phyloP scores from a whole-genome alignment of 1,139 yeast genomes.

The Geotrichum cucujoidarum region DNA sequence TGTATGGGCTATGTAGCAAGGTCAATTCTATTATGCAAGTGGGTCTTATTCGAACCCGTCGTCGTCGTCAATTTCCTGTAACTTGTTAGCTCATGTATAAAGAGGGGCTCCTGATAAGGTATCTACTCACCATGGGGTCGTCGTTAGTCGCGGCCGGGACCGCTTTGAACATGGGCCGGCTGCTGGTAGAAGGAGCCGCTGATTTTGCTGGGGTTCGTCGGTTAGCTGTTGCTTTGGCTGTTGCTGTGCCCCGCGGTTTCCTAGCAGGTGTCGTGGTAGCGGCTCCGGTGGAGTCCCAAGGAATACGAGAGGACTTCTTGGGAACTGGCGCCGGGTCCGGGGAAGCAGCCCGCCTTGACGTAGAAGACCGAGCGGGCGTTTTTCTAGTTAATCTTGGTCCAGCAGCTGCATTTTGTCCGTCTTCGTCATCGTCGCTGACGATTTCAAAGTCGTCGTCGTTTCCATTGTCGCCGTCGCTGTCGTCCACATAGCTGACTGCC shows the following conservation, averaged over 20 bases:
- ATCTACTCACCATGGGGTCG: slow-evolving; percentile 10
- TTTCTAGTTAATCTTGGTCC: slow-evolving; percentile 9
- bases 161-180: not conserved
- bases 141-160: not conserved
- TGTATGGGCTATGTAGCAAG: no score
- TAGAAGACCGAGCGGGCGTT: not conserved
- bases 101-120: not conserved
- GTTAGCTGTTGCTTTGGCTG: not conserved
- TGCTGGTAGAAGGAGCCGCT: not conserved
- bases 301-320: slow-evolving; percentile 1
- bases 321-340: not conserved
- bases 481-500: slow-evolving; percentile 1
- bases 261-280: not conserved
- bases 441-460: slow-evolving; percentile 10
- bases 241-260: slow-evolving; percentile 1
- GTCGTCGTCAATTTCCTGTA: slow-evolving; percentile 10
- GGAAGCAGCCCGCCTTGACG: not conserved
- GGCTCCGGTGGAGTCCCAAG: not conserved
- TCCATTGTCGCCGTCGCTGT: not conserved
- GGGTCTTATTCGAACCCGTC: slow-evolving; percentile 14
- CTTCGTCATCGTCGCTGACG: slow-evolving; percentile 1
- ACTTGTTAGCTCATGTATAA: not conserved
- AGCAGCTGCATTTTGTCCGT: not conserved
- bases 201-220: not conserved
- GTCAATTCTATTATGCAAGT: no score